Base-by-base conservation (phyloP, 108 stramenopile species). In the Asterionellopsis glacialis region DNA sequence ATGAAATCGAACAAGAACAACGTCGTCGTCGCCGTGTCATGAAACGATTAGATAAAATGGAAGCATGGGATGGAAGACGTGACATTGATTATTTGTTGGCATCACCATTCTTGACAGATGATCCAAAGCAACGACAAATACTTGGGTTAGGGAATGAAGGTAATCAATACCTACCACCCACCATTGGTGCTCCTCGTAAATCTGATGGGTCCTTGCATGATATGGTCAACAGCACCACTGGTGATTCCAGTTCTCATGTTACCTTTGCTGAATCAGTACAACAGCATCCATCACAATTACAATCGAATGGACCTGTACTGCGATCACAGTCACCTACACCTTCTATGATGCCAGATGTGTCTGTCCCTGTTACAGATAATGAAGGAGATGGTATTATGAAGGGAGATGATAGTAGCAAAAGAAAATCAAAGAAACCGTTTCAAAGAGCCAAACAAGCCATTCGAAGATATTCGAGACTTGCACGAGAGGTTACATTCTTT, bases 11-110 rank as follows among this genome's bases (percentile, higher is more conserved):
- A 57, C 60, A 75, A 45, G 93, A 94, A 52, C 85, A 90, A 63
- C 41, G 72, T 38, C 78, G 93, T 15, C 65, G 93, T 49, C 51
- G 72, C 21, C 74, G 80, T 44, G 76, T 94, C 40, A 91, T 94
- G 90, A 78, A 79, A 62, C 74, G 74, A 45, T 59, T 94, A 75
- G 90, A 94, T 74, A 77, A 64, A 51, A 88, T 94, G 85, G 75
- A 82, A 47, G 76, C 87, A 0, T 85, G 73, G 21, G 88, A 90
- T 62, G 91, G 88, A 0, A 42, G 76, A 13, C 70, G 80, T 15
- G 91, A 92, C 60, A 92, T 92, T 70, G 91, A 89, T 57, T 92
- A 92, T 65, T 83, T 88, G 38, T 64, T 92, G 44, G 87, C 87
- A 11, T 75, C 78, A 24, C 77, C 91, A 10, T 87, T 85, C 65